These are phyloP conservation scores for Powellomyces hirtus DNA, from an alignment of 192 early-diverging fungal genomes.

Conservation along the genomic window DNA sequence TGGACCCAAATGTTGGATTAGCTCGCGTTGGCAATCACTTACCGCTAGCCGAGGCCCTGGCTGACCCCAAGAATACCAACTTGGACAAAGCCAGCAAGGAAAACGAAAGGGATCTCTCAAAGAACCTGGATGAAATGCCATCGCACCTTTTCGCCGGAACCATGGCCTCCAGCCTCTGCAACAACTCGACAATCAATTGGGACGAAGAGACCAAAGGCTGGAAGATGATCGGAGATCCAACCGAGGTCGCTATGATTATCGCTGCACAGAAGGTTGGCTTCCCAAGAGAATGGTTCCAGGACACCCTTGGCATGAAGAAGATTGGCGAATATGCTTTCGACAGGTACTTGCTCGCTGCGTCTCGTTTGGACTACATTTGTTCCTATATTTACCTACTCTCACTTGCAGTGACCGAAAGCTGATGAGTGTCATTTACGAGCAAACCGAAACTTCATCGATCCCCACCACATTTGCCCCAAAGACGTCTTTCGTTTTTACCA, in stretches of 20 bases:
- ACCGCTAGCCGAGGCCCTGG: slow-evolving; percentile 25
- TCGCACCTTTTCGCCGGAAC: slow-evolving; percentile 56
- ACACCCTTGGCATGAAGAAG: slow-evolving; percentile 60
- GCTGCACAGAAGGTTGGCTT: slow-evolving; percentile 83
- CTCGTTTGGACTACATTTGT: neutral
- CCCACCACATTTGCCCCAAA: slow-evolving; percentile 19
- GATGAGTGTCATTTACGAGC: slow-evolving; percentile 82
- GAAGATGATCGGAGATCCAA: slow-evolving; percentile 86
- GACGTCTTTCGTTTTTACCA: slow-evolving; percentile 65
- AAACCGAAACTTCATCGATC: neutral
- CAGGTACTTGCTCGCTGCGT: too few species aligned
- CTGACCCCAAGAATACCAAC: slow-evolving; percentile 3
- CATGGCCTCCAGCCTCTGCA: slow-evolving; percentile 81
- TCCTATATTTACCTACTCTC: too few species aligned
- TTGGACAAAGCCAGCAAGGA: slow-evolving; percentile 5
- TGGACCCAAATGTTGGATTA: slow-evolving; percentile 40
- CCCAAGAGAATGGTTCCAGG: slow-evolving; percentile 57
- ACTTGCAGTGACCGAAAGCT: slow-evolving; percentile 83
- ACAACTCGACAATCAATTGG: slow-evolving; percentile 73
- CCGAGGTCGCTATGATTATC: slow-evolving; percentile 89
- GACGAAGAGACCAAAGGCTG: slow-evolving; percentile 58
- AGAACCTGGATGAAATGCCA: slow-evolving; percentile 42
- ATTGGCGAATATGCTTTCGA: slow-evolving; percentile 87
- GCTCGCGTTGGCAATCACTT: slow-evolving; percentile 4
- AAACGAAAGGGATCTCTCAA: slow-evolving; percentile 41